These are phyloP conservation scores for Aphanomyces stellatus DNA, from an alignment of 352 stramenopile species.

Conservation along the genomic window DNA sequence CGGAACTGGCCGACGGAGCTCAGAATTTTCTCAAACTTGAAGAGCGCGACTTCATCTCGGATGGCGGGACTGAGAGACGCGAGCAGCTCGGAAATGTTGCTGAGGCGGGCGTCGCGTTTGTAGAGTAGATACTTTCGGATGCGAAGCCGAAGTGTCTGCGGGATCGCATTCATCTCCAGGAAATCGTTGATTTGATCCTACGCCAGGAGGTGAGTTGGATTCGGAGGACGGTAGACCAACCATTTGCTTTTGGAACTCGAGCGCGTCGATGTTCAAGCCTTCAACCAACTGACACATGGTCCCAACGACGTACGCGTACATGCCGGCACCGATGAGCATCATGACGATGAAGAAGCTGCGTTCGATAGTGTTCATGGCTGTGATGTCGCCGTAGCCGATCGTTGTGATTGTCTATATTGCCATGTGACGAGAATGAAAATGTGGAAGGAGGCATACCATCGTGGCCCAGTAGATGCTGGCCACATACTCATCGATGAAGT, in stretches of 20 bases:
- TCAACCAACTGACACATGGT: slow-evolving; percentile 32
- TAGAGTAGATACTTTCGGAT: slow-evolving; percentile 17
- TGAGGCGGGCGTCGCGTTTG: slow-evolving; percentile 7
- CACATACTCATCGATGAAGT: neutral
- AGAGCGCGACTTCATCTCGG: slow-evolving; percentile 13
- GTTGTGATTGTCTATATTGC: slow-evolving; percentile 61
- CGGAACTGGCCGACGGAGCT: slow-evolving; percentile 10
- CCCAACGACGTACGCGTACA: slow-evolving; percentile 75
- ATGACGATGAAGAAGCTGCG: slow-evolving; percentile 76
- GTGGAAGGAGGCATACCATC: neutral
- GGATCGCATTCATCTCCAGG: slow-evolving; percentile 6
- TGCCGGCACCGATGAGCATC: slow-evolving; percentile 63
- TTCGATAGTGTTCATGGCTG: slow-evolving; percentile 59
- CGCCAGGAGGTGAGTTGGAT: neutral
- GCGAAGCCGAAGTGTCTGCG: neutral
- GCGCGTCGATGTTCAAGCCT: slow-evolving; percentile 9
- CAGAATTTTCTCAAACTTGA: slow-evolving; percentile 15
- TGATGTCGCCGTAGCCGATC: slow-evolving; percentile 79
- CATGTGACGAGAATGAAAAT: neutral
- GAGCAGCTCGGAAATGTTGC: slow-evolving; percentile 12
- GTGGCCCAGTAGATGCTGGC: slow-evolving; percentile 12
- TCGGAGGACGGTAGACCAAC: neutral
- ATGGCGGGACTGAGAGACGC: neutral
- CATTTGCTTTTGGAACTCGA: slow-evolving; percentile 12
- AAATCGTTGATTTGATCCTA: slow-evolving; percentile 13